Evolutionary conservation across 2,329 filamentous ascomycete genomes (phyloP).

Genomic region (Claviceps quebecensis): DNA sequence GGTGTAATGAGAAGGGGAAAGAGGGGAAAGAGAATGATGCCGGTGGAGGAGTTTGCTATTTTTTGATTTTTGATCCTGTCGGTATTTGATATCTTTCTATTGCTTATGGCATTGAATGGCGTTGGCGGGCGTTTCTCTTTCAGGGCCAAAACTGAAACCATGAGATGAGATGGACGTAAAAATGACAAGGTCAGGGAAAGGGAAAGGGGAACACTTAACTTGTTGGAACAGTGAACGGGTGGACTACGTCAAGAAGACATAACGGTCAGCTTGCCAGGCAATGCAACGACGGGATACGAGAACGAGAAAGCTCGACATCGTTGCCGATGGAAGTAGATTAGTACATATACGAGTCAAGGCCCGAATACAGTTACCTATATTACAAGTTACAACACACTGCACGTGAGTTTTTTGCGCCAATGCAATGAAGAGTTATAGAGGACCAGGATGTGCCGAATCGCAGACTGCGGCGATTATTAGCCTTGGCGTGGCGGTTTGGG

Average conservation of each 20-base stretch:
- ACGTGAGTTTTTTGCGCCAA: too few relatives aligned
- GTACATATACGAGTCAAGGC: too few relatives aligned
- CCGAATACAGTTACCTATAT: too few relatives aligned
- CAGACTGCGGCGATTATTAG: too few relatives aligned
- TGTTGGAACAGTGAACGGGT: not conserved
- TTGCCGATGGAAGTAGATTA: too few relatives aligned
- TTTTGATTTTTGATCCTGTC: not conserved
- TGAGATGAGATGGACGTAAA: not conserved
- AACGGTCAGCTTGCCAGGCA: not conserved
- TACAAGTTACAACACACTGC: too few relatives aligned
- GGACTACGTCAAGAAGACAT: not conserved
- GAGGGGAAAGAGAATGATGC: not conserved
- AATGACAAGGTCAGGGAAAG: not conserved
- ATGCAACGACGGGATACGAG: not conserved
- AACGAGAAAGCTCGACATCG: not conserved
- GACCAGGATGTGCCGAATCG: too few relatives aligned
- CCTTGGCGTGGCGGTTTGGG: too few relatives aligned
- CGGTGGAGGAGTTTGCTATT: not conserved
- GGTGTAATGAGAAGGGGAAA: slow-evolving; percentile 10
- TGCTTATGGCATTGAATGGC: slow-evolving; percentile 14
- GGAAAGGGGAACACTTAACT: not conserved
- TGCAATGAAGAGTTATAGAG: too few relatives aligned
- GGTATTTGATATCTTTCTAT: slow-evolving; percentile 1
- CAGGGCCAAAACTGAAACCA: not conserved
- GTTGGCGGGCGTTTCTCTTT: slow-evolving; percentile 12